Evolutionary conservation across 1,284 basidiomycete genomes (phyloP).

Genomic region (Mycena sp.): DNA sequence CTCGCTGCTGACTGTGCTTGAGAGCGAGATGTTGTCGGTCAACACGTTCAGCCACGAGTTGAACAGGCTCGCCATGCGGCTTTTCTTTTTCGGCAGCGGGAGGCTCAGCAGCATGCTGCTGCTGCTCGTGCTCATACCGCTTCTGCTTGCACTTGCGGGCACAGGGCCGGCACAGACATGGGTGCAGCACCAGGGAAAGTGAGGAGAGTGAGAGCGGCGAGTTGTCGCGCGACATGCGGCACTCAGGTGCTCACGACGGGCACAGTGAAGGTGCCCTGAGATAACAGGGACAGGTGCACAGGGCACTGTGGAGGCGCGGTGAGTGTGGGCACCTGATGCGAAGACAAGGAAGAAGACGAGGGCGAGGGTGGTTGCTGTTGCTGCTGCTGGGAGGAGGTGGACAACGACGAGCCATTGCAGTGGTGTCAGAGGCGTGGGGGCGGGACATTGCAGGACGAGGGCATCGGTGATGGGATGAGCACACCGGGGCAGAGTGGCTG

Average conservation of each 20-base stretch:
- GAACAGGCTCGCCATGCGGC: constrained; percentile 83
- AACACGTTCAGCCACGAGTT: constrained; percentile 92
- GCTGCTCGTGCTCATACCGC: not conserved
- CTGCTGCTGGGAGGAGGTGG: no score
- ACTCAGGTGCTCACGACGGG: constrained; percentile 49
- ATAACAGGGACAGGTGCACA: constrained; percentile 29
- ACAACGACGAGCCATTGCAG: constrained; percentile 44
- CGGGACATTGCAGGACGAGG: constrained; percentile 20
- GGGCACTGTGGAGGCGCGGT: no score
- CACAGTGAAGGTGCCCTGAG: constrained; percentile 23
- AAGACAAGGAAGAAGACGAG: no score
- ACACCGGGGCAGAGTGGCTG: constrained; percentile 18
- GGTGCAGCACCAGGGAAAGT: constrained; percentile 19
- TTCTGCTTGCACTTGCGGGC: not conserved
- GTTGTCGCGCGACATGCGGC: constrained; percentile 82
- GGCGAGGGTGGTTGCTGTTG: no score
- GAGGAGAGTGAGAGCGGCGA: constrained; percentile 66
- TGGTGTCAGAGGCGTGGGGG: constrained; percentile 49
- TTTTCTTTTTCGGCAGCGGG: no score
- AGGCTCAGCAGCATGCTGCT: no score
- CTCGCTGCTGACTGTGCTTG: constrained; percentile 93
- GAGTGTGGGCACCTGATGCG: no score
- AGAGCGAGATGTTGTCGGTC: constrained; percentile 97
- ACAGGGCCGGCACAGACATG: constrained; percentile 30
- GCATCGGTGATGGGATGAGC: constrained; percentile 22